Base-by-base conservation (phyloP, 1,284 basidiomycete genomes). In the Malassezia arunalokei region DNA sequence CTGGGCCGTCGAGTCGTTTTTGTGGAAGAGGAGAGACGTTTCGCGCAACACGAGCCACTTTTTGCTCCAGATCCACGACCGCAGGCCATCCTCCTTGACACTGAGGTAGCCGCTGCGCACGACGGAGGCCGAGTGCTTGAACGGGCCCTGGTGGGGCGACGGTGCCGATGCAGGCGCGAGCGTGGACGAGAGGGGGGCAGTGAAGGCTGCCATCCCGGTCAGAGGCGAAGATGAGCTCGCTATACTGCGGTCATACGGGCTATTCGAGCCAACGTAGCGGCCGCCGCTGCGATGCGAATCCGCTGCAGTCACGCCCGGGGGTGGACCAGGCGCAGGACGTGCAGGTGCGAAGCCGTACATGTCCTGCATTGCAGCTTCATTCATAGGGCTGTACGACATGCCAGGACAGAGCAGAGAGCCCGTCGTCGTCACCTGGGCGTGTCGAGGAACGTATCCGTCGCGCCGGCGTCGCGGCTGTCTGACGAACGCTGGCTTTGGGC, bases 21-120 rank as follows among this genome's bases (percentile, higher is more conserved):
- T 95, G 75, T 90, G 87, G 57, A 96, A 83, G 38, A 82, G 80
- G 47, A 98, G 75, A 12, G 83, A 80, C 66, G 83, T 80, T 57
- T 89, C 87, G 63, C 83, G 85, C 55, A 96, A 77, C 5, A 91
- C 80, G 42, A 96, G 77, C 85, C 86, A 96, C 68, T 87, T 85
- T 69, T 86, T 83, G 73, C 84, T 83, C 85, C 92, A 96, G 51
- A 95, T 80, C 80, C 87, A 91, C 59, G 85, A 87, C 12, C 87
- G 60, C 27, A 73, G 60, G 15, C 71, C 71, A 47, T 73, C 71
- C 43, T 73, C 71, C 51, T 73, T 73, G 54, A 73, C 66, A 47
- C 66, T 71, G 41, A 72, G 64, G 49, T 65, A 73, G 28, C 71
- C 71, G 30, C 65, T 65, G 27, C 71, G 56, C 2, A 73, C 62